Conservation (phyloP, 2,329 filamentous ascomycete species). For the Thielaviopsis ethacetica region DNA sequence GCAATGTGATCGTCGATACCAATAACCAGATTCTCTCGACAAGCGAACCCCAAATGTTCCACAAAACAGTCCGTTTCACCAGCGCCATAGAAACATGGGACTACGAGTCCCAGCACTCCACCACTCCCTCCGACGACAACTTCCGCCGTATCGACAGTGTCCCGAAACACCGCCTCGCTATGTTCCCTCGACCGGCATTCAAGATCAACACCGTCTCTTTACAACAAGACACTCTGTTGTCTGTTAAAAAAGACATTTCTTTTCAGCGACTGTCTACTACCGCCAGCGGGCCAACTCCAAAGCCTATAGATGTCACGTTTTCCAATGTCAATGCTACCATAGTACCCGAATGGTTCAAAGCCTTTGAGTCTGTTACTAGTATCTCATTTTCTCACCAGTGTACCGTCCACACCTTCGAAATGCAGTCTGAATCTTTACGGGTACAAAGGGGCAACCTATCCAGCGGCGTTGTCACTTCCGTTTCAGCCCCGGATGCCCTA, state of each 20-base stretch:
- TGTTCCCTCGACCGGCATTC: background rate
- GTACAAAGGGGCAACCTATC: conserved; percentile 5
- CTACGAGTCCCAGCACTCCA: background rate
- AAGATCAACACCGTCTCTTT: background rate
- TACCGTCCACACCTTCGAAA: conserved; percentile 18
- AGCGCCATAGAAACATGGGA: conserved; percentile 5
- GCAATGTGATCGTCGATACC: background rate
- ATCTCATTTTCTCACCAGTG: conserved; percentile 22
- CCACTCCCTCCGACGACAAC: background rate
- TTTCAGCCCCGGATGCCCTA: conserved; percentile 13
- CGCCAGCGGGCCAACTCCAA: background rate
- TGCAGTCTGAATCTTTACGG: background rate
- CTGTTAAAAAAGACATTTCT: background rate
- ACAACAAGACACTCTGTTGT: background rate
- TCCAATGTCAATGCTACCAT: background rate
- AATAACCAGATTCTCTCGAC: background rate
- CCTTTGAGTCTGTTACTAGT: conserved; percentile 15
- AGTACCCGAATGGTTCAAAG: conserved; percentile 15
- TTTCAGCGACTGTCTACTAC: background rate
- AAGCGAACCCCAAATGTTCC: background rate
- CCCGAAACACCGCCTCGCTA: background rate
- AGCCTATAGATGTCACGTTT: conserved; percentile 1
- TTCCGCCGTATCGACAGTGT: background rate
- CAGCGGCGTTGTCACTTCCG: conserved; percentile 11
- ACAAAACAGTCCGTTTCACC: conserved; percentile 3